Conservation (phyloP, 257 asterid species). For the Nicotiana knightiana region DNA sequence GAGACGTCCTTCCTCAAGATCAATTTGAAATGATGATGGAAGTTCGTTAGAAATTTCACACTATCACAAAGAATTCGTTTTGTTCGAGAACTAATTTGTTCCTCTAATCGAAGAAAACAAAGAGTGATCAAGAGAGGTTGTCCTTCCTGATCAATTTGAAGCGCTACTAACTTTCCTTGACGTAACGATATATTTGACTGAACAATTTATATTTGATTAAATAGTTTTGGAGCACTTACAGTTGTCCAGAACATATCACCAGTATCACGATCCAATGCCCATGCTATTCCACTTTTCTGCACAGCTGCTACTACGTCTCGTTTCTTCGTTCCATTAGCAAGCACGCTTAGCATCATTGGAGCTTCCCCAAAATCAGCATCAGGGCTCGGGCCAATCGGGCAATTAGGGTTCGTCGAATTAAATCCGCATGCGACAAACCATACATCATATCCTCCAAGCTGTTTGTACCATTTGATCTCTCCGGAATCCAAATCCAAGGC, state of each 20-base stretch:
- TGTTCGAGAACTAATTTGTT: too few relatives aligned
- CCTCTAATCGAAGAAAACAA: too few relatives aligned
- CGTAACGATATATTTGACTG: too few relatives aligned
- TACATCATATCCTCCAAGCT: conserved; percentile 56
- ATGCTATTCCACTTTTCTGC: conserved; percentile 52
- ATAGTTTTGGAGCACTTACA: conserved; percentile 10
- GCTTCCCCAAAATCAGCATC: conserved; percentile 54
- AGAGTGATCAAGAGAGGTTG: too few relatives aligned
- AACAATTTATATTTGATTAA: too few relatives aligned
- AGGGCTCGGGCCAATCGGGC: conserved; percentile 48
- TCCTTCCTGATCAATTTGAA: too few relatives aligned
- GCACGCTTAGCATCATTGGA: conserved; percentile 40
- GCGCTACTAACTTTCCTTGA: too few relatives aligned
- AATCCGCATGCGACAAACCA: conserved; percentile 34
- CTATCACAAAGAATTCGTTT: too few relatives aligned
- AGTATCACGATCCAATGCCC: conserved; percentile 38
- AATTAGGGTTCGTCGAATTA: conserved; percentile 24
- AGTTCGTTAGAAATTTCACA: too few relatives aligned
- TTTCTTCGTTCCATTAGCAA: conserved; percentile 6
- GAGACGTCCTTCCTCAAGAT: too few relatives aligned
- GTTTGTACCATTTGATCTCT: conserved; percentile 37
- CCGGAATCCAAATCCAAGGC: conserved; percentile 37
- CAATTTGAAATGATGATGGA: too few relatives aligned
- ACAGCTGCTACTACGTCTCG: conserved; percentile 36
- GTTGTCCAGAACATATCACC: conserved; percentile 43